Conservation (phyloP, 345 rosid genomes). For the Lumnitzera littorea region DNA sequence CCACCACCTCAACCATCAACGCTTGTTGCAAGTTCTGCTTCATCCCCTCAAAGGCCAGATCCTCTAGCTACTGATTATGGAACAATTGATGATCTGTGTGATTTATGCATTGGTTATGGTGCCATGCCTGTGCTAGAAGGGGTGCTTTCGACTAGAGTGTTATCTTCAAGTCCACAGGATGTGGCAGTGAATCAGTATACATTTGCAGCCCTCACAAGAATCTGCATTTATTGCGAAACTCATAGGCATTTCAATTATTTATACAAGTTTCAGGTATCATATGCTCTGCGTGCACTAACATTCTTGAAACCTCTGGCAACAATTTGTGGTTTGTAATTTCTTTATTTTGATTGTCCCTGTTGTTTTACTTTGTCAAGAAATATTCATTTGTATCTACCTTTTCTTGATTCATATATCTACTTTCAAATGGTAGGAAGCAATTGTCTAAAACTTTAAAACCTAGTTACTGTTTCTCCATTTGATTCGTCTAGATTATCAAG, state of each 20-base stretch:
- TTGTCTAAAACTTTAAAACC: too few species aligned
- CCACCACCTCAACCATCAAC: slow-evolving; percentile 61
- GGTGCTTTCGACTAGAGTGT: slow-evolving; percentile 60
- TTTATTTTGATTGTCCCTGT: too few species aligned
- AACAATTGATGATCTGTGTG: slow-evolving; percentile 82
- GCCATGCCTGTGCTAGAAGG: slow-evolving; percentile 79
- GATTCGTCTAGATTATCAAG: too few species aligned
- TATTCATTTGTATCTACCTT: too few species aligned
- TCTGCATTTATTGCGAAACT: slow-evolving; percentile 76
- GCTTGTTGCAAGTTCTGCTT: slow-evolving; percentile 48
- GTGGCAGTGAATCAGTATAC: slow-evolving; percentile 54
- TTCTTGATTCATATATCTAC: too few species aligned
- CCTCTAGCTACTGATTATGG: slow-evolving; percentile 91
- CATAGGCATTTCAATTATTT: slow-evolving; percentile 85
- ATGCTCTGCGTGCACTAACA: background rate
- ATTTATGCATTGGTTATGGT: slow-evolving; percentile 69
- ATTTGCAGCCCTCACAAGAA: slow-evolving; percentile 61
- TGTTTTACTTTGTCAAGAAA: too few species aligned
- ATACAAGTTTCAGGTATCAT: slow-evolving; percentile 69
- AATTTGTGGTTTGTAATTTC: too few species aligned
- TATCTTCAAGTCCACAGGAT: slow-evolving; percentile 52
- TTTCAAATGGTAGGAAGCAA: too few species aligned
- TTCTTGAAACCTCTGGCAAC: too few species aligned
- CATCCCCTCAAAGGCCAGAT: slow-evolving; percentile 86
- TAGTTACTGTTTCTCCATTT: too few species aligned